Percentiles rank a stretch among this genome's conserved stretches.
These are phyloP conservation scores for Gossypium rotundifolium DNA, from an alignment of 345 rosid species.

Conservation along the genomic window DNA sequence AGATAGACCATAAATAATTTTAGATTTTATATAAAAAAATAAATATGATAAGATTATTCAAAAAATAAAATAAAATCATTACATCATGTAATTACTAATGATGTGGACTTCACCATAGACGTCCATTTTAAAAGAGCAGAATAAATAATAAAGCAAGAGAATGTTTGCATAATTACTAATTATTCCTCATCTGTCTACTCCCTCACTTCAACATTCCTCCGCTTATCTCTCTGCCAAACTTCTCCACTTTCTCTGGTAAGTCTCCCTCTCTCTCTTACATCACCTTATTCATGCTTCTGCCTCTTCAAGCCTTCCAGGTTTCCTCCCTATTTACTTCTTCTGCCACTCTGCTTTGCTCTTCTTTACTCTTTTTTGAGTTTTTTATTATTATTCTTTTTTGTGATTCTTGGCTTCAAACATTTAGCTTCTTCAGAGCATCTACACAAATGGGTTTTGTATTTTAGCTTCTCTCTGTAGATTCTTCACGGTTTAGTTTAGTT, in stretches of 20 bases:
- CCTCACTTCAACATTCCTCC: not conserved
- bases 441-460: conserved; percentile 1
- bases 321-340: not conserved
- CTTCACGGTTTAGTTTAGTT: not conserved
- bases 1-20: too few species aligned
- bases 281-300: too few species aligned
- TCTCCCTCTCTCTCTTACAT: not conserved
- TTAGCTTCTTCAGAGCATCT: not conserved
- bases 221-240: not conserved
- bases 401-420: not conserved
- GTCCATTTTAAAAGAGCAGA: not conserved
- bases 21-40: too few species aligned
- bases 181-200: not conserved
- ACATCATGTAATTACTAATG: not conserved
- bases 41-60: too few species aligned
- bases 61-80: too few species aligned
- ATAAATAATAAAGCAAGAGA: not conserved
- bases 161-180: conserved; percentile 4
- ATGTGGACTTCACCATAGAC: not conserved
- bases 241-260: not conserved
- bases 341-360: not conserved
- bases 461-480: not conserved
- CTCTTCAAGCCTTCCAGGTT: not conserved
- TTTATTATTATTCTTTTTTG: too few species aligned
- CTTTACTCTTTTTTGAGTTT: not conserved